Evolutionary conservation across 139 green algal species (phyloP).

Genomic region (Chlorella sp.): DNA sequence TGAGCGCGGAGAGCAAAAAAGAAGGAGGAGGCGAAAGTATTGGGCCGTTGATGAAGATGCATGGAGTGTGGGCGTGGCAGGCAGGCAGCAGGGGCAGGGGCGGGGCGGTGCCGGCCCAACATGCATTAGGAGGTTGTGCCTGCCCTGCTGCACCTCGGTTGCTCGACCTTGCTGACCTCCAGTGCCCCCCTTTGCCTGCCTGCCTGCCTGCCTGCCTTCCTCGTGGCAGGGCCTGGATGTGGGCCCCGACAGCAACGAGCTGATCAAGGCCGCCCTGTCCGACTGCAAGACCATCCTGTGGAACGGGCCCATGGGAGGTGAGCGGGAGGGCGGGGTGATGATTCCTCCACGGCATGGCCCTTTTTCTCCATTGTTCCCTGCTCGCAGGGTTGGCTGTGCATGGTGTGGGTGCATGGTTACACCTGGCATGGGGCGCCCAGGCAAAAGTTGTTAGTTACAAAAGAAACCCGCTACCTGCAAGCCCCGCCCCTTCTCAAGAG

Average conservation of each 20-base stretch:
- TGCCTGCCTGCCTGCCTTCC: background rate
- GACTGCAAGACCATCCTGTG: slow-evolving; percentile 97
- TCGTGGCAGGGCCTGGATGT: slow-evolving; percentile 88
- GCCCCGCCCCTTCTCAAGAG: no score
- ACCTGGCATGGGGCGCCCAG: background rate
- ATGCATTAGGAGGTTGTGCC: background rate
- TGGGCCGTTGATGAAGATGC: no score
- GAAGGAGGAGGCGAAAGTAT: no score
- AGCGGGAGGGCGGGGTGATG: background rate
- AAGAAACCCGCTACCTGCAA: no score
- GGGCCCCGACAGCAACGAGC: slow-evolving; percentile 89
- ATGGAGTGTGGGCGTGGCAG: background rate
- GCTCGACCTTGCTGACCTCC: background rate
- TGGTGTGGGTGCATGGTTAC: background rate
- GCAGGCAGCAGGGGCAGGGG: background rate
- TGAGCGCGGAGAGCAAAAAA: no score
- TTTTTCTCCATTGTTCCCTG: background rate
- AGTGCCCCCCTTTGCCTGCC: background rate
- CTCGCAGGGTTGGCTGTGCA: background rate
- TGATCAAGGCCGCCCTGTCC: slow-evolving; percentile 85
- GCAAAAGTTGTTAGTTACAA: no score
- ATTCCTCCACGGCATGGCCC: background rate
- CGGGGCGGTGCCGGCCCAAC: no score
- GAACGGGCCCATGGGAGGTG: slow-evolving; percentile 84
- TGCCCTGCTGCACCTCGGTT: no score